phyloP scores from a whole-genome alignment of 768 basidiomycete genomes.

The Termitomyces heimii region DNA sequence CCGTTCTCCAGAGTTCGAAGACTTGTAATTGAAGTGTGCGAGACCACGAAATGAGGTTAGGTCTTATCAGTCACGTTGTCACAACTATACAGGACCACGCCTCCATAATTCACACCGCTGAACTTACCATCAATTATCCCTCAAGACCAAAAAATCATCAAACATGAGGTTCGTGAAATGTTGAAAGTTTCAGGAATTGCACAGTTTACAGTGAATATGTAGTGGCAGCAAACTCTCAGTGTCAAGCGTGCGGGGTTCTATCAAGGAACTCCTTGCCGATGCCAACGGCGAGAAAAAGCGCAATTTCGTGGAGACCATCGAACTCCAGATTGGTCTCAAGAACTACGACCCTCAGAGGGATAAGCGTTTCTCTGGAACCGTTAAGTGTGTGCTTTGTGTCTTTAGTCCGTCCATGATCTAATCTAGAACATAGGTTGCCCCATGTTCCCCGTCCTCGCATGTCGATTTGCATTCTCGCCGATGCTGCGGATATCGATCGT shows the following conservation, averaged over 20 bases:
- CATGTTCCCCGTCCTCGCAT: constrained; percentile 98
- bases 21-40: not conserved
- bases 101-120: constrained; percentile 11
- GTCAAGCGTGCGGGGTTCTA: constrained; percentile 98
- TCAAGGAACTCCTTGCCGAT: constrained; percentile 83
- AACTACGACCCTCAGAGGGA: constrained; percentile 99
- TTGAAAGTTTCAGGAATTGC: not conserved
- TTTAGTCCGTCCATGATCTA: not conserved
- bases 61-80: constrained; percentile 15
- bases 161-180: constrained; percentile 20
- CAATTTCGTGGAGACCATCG: constrained; percentile 94
- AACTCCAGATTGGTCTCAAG: constrained; percentile 95
- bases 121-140: constrained; percentile 6
- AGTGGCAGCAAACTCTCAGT: constrained; percentile 78
- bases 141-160: constrained; percentile 17
- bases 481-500: constrained; percentile 97
- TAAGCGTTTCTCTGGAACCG: constrained; percentile 99
- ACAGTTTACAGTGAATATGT: constrained; percentile 18
- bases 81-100: constrained; percentile 24
- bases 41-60: constrained; percentile 16
- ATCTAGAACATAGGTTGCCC: constrained; percentile 60
- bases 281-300: constrained; percentile 86
- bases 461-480: constrained; percentile 99
- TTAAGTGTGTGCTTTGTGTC: constrained; percentile 57
- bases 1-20: too few species aligned